phyloP scores from a whole-genome alignment of 1,284 basidiomycete genomes.

The Inonotus obliquus region DNA sequence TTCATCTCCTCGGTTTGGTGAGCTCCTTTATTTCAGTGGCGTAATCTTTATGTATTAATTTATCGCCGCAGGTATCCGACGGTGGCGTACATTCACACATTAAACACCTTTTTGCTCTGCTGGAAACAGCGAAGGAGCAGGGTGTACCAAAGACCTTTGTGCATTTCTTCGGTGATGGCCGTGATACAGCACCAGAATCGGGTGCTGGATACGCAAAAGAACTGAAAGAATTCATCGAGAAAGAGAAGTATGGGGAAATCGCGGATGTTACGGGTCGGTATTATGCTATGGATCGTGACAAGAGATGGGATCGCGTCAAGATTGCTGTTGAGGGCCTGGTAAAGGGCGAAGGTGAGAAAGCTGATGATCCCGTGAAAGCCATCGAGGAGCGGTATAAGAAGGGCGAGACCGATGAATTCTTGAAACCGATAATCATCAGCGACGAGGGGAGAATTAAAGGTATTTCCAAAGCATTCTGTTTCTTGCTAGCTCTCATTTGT shows the following conservation, averaged over 20 bases:
- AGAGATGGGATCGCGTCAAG: slow-evolving; percentile 90
- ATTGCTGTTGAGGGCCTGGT: slow-evolving; percentile 82
- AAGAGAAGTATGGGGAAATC: slow-evolving; percentile 69
- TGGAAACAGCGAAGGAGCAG: slow-evolving; percentile 82
- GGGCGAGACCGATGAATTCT: slow-evolving; percentile 86
- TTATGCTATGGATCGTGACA: slow-evolving; percentile 95
- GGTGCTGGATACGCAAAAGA: slow-evolving; percentile 70
- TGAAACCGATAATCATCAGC: slow-evolving; percentile 87
- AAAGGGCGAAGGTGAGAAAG: slow-evolving; percentile 66
- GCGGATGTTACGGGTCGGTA: slow-evolving; percentile 84
- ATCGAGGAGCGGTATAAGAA: slow-evolving; percentile 74
- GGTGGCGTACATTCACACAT: slow-evolving; percentile 96
- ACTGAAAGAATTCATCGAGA: slow-evolving; percentile 71
- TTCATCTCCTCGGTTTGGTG: slow-evolving; percentile 83
- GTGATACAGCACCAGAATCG: slow-evolving; percentile 85
- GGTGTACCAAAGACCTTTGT: slow-evolving; percentile 82
- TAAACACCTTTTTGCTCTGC: slow-evolving; percentile 77
- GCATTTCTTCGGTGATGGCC: slow-evolving; percentile 88
- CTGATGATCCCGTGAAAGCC: slow-evolving; percentile 55
- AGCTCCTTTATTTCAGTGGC: slow-evolving; percentile 24
- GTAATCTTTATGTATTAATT: neutral
- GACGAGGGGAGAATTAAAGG: slow-evolving; percentile 78
- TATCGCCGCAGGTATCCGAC: slow-evolving; percentile 63
- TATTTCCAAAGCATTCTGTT: slow-evolving; percentile 26
- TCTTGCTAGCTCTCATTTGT: neutral